Percentiles rank a stretch among this genome's conserved stretches.
Evolutionary conservation across 768 basidiomycete species (phyloP).

Genomic region (Rhodotorula babjevae): DNA sequence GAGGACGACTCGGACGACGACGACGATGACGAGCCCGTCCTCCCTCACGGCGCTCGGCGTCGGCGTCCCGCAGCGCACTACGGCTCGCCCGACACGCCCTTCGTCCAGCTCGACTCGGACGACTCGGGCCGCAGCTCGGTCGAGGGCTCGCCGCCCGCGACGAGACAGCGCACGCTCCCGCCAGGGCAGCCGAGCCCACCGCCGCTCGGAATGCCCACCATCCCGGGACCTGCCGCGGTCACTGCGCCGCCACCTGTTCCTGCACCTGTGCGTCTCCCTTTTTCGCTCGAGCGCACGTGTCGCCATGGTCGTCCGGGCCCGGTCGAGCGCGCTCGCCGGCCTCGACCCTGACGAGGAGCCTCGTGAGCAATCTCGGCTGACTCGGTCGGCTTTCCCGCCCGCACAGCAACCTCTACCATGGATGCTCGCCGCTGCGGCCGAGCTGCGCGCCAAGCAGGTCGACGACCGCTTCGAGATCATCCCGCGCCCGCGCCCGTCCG

Average conservation of each 20-base stretch:
- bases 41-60: not conserved
- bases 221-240: not conserved
- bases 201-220: not conserved
- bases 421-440: conserved; percentile 63
- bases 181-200: not conserved
- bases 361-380: not conserved
- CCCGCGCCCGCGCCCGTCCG: conserved; percentile 56
- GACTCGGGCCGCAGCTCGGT: conserved; percentile 1
- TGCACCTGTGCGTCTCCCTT: not conserved
- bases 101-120: conserved; percentile 22
- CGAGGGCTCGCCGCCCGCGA: conserved; percentile 1
- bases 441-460: conserved; percentile 66
- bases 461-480: conserved; percentile 79
- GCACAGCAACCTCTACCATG: conserved; percentile 60
- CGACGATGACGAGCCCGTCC: conserved; percentile 6
- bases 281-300: too few species aligned
- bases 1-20: conserved; percentile 17
- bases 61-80: conserved; percentile 8
- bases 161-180: not conserved
- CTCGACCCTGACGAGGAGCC: too few species aligned
- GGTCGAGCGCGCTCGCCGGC: not conserved
- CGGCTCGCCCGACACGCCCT: conserved; percentile 31
- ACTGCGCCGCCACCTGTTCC: not conserved
- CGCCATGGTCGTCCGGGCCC: too few species aligned
- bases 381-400: not conserved